Percentiles rank a stretch among this genome's conserved stretches.
Evolutionary conservation across 371 early-diverging fungal species (phyloP).

Genomic region (Vairimorpha apis): DNA sequence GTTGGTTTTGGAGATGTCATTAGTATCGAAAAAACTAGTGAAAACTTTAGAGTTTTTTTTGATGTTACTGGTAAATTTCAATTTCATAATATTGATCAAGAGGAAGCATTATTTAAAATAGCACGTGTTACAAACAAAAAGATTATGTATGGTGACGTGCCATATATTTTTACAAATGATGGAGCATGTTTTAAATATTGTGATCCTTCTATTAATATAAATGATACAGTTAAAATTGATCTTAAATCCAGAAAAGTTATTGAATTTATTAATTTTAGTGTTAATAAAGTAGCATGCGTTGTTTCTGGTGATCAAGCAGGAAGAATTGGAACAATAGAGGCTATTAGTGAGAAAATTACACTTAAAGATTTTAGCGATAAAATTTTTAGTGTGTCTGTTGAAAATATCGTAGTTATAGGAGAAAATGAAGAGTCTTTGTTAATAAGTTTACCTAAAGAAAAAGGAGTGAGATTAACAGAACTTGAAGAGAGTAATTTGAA

Average conservation of each 20-base stretch:
- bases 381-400: constrained; percentile 76
- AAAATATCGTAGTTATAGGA: constrained; percentile 86
- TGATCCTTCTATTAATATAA: constrained; percentile 91
- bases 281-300: constrained; percentile 85
- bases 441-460: constrained; percentile 62
- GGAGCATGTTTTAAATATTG: constrained; percentile 98
- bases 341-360: constrained; percentile 88
- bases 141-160: constrained; percentile 83
- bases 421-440: constrained; percentile 64
- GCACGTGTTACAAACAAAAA: constrained; percentile 89
- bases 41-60: constrained; percentile 96
- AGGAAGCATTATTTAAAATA: constrained; percentile 96
- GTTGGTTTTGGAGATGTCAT: constrained; percentile 99
- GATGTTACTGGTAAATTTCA: constrained; percentile 96
- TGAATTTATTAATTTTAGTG: constrained; percentile 85
- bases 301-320: constrained; percentile 98
- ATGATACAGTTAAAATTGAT: constrained; percentile 95
- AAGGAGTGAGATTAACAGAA: constrained; percentile 57
- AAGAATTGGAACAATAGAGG: constrained; percentile 90
- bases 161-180: constrained; percentile 92
- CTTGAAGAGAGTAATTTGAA: constrained; percentile 58
- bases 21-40: constrained; percentile 92
- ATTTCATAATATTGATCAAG: constrained; percentile 92
- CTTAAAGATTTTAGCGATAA: constrained; percentile 79
- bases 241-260: constrained; percentile 80